Base-by-base conservation (phyloP, 345 rosid genomes). In the Lepidium sativum region DNA sequence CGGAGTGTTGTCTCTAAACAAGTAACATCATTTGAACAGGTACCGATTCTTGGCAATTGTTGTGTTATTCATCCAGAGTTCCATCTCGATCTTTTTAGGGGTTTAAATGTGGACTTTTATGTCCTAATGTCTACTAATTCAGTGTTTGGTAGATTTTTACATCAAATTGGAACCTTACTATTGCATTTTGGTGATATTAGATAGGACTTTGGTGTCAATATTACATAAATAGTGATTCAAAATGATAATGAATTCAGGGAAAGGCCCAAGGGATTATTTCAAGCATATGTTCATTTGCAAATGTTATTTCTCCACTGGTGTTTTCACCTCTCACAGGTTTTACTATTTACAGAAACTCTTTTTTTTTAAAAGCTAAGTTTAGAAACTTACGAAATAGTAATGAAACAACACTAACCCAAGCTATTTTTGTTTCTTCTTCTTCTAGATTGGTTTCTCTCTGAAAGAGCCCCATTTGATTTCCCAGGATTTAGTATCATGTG, bases 401-500 rank as follows among this genome's bases (percentile, higher is more conserved):
- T 39, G 50, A 9, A 35, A 29, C n/a, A n/a, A 0, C 27, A 61
- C 35, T 70, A 55, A 70, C 34, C 37, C 35, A 32, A 18, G 13
- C 27, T 17, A 3, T 9, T 51, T 20, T 64, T 7, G 11, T 20
- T 56, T 27, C 4, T n/a, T n/a, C 17, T 1, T 73, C 60, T 64
- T 60, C 43, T 85, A 92, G 98, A 91, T 43, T 59, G 88, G 78
- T 89, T 92, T 85, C 78, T 92, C 16, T 92, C 98, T 1, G 89
- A 84, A 5, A 56, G 63, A 55, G 92, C 97, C 20, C 97, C 98
- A 9, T 87, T 92, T 62, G 3, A 75, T 40, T 89, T 92, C 76
- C 97, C 91, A 21, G 98, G 98, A 42, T 89, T 92, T 78, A 92
- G 98, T 72, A 82, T 92, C 17, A 80, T 87, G 97, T 87, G 89